Percentiles rank a stretch among this genome's conserved stretches.
Conservation (phyloP, 2,329 filamentous ascomycete genomes). For the Hypoxylon sp. region DNA sequence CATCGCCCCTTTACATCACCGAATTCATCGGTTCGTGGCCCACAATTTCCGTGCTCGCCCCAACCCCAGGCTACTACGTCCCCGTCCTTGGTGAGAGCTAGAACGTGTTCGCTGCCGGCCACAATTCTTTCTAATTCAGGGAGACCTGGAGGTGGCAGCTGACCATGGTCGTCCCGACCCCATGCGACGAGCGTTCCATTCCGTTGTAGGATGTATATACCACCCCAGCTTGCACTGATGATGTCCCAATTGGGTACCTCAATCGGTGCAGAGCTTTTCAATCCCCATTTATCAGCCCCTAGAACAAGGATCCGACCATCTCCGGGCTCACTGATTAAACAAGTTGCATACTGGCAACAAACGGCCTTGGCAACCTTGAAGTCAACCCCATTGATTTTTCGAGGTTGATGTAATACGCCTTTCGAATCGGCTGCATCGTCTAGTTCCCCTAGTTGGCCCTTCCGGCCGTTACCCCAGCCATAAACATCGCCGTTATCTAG, state of each 20-base stretch:
- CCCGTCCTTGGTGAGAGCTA: slow-evolving; percentile 76
- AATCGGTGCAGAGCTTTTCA: slow-evolving; percentile 71
- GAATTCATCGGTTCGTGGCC: slow-evolving; percentile 71
- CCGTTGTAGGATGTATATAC: slow-evolving; percentile 77
- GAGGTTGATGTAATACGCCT: slow-evolving; percentile 70
- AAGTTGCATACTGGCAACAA: slow-evolving; percentile 90
- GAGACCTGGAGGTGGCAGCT: slow-evolving; percentile 76
- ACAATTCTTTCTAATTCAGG: slow-evolving; percentile 75
- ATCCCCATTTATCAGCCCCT: slow-evolving; percentile 81
- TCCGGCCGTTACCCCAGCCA: slow-evolving; percentile 90
- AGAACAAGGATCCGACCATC: slow-evolving; percentile 76
- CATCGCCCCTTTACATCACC: slow-evolving; percentile 76
- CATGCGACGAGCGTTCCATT: slow-evolving; percentile 77
- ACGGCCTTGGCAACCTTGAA: slow-evolving; percentile 78
- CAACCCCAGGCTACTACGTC: slow-evolving; percentile 91
- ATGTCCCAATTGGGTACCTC: slow-evolving; percentile 72
- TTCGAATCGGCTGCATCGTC: slow-evolving; percentile 43
- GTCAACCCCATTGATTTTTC: slow-evolving; percentile 68
- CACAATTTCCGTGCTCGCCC: slow-evolving; percentile 98
- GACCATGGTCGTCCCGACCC: slow-evolving; percentile 89
- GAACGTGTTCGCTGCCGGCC: slow-evolving; percentile 90
- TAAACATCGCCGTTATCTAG: slow-evolving; percentile 82
- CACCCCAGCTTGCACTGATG: slow-evolving; percentile 85
- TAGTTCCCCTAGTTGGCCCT: slow-evolving; percentile 82
- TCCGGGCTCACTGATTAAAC: slow-evolving; percentile 70